These are phyloP conservation scores for Dillenia turbinata DNA, from an alignment of 164 flowering plant genomes.

Conservation along the genomic window DNA sequence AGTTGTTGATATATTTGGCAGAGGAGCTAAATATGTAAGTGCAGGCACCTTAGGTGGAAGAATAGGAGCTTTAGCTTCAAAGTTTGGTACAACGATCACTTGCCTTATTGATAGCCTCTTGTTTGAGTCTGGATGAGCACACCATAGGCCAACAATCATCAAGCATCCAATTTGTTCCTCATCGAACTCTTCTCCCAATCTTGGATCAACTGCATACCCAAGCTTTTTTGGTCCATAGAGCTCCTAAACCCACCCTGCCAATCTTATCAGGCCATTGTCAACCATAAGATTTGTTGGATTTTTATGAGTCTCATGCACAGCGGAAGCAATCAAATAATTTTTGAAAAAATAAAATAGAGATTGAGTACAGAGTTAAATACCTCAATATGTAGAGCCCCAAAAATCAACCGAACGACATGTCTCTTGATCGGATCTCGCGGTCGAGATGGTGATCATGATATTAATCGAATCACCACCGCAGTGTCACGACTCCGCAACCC, in stretches of 20 bases:
- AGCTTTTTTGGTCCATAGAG: conserved; percentile 6
- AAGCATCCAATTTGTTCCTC: conserved; percentile 16
- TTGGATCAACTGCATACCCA: conserved; percentile 9
- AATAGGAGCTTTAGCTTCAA: conserved; percentile 16
- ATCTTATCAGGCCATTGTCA: background rate
- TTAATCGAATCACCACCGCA: too few relatives aligned
- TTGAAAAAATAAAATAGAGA: too few relatives aligned
- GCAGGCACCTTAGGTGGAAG: conserved; percentile 12
- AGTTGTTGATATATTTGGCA: background rate
- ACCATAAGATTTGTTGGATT: too few relatives aligned
- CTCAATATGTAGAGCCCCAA: too few relatives aligned
- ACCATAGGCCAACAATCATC: conserved; percentile 33
- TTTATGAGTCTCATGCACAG: too few relatives aligned
- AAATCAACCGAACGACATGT: too few relatives aligned
- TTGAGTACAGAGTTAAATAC: too few relatives aligned
- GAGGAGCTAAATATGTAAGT: background rate
- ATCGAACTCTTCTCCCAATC: conserved; percentile 7
- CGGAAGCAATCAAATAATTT: too few relatives aligned
- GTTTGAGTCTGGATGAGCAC: conserved; percentile 20
- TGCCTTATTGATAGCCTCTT: conserved; percentile 24
- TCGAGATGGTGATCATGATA: too few relatives aligned
- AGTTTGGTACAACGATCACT: conserved; percentile 18
- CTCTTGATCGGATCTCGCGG: too few relatives aligned
- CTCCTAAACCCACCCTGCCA: conserved; percentile 15
- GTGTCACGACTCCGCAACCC: too few relatives aligned